Conservation (phyloP, 176 grass and related monocot genomes). For the Zea luxurians region DNA sequence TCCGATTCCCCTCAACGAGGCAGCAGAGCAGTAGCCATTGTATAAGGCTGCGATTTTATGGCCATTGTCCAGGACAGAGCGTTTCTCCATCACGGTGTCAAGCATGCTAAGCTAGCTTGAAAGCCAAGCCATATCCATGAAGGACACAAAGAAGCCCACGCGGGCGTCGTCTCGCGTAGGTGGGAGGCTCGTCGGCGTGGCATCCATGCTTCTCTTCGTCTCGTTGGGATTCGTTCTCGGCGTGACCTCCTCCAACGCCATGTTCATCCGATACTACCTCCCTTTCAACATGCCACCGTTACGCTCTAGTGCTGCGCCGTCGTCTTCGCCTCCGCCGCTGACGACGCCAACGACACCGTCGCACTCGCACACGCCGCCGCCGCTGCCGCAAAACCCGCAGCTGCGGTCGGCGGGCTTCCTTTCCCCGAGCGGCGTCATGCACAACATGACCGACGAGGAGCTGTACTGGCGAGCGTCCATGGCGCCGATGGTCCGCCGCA, state of each 20-base stretch:
- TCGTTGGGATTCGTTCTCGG: conserved; percentile 42
- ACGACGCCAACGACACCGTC: not conserved
- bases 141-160: conserved; percentile 10
- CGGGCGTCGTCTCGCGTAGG: not conserved
- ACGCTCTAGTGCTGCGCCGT: not conserved
- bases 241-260: conserved; percentile 44
- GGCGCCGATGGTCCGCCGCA: conserved; percentile 42
- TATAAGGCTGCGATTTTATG: not conserved
- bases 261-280: conserved; percentile 28
- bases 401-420: not conserved
- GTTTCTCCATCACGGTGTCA: not conserved
- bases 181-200: not conserved
- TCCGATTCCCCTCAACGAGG: not conserved
- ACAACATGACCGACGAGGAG: conserved; percentile 63
- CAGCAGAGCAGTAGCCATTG: not conserved
- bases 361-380: not conserved
- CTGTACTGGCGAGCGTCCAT: conserved; percentile 60
- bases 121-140: conserved; percentile 6
- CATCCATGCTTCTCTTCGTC: conserved; percentile 36
- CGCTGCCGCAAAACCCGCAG: not conserved
- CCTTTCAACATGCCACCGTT: not conserved
- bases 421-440: conserved; percentile 29
- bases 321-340: not conserved
- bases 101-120: not conserved
- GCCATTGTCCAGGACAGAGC: not conserved